Base-by-base conservation (phyloP, 805 yeast species). In the Phaffomyces opuntiae region DNA sequence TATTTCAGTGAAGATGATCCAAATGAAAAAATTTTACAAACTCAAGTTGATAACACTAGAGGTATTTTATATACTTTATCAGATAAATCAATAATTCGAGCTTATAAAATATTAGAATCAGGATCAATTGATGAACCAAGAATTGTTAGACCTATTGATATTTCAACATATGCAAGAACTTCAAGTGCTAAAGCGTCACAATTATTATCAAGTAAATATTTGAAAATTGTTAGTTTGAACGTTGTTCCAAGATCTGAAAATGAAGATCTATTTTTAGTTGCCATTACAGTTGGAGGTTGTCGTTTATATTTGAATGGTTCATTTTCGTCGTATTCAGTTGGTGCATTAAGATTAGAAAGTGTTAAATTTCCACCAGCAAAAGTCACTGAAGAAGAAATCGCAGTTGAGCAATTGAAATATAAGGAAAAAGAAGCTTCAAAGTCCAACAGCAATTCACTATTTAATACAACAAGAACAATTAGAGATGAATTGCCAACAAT, bases 201-300 rank as follows among this genome's bases (percentile, higher is more conserved):
- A 34, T 67, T 83, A 5, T 65, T 82, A 35, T 74, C 73, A 36
- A 70, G 71, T 46, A 81, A 80, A 54, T 69, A 66, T 40, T 69
- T 83, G 57, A 75, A 76, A 49, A 74, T 89, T 38, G 78, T 83
- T 24, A 79, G 76, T 53, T 74, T 85, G 44, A 77, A 76, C 49
- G 72, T 77, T n/a, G 77, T 86, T 11, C 64, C 81, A 4, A 78
- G 72, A 41, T 60, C 64, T 19, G 96, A 88, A 61, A 83, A 88
- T 38, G 68, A 75, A 29, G 81, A 81, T 43, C 68, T 87, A 24
- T 87, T 79, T 57, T 66, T 89, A 44, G 80, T 89, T 42, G 95
- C 95, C 0, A 73, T 86, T 14, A 87, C 96, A 0, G 72, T 79
- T 40, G 83, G 81, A 50, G 96, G 97, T n/a, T 85, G 87, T 53